Evolutionary conservation across 768 basidiomycete species (phyloP).

Genomic region (Naganishia vishniacii): DNA sequence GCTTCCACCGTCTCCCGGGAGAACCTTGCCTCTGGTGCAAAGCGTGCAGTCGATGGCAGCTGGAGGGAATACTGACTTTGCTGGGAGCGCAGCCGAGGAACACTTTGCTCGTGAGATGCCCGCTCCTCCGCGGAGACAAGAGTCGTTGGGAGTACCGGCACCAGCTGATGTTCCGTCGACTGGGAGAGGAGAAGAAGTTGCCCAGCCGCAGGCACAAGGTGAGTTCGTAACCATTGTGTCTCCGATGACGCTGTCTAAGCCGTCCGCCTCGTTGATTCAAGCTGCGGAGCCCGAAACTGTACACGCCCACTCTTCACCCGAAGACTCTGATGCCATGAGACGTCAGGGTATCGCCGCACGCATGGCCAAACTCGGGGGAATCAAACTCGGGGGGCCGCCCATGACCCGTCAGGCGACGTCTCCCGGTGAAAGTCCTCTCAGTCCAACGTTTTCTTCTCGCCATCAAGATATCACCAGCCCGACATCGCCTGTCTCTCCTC

Average conservation of each 20-base stretch:
- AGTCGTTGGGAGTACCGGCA: neutral
- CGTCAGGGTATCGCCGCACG: conserved; percentile 77
- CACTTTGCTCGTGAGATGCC: too few relatives aligned
- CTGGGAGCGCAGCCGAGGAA: too few relatives aligned
- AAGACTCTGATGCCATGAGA: conserved; percentile 53
- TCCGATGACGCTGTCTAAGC: too few relatives aligned
- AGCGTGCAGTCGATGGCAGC: too few relatives aligned
- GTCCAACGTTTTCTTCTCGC: neutral
- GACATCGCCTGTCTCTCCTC: conserved; percentile 1
- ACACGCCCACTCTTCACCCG: too few relatives aligned
- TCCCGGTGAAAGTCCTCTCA: conserved; percentile 8
- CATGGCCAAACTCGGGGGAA: conserved; percentile 88
- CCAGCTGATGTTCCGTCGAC: neutral
- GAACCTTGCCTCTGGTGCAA: conserved; percentile 31
- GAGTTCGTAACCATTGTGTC: too few relatives aligned
- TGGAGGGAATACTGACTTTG: too few relatives aligned
- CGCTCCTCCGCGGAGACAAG: conserved; percentile 8
- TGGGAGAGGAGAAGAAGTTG: neutral
- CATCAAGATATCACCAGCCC: neutral
- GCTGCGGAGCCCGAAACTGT: too few relatives aligned
- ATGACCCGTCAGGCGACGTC: conserved; percentile 32
- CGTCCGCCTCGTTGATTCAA: too few relatives aligned
- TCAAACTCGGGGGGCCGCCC: conserved; percentile 67
- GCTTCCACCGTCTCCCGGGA: conserved; percentile 11
- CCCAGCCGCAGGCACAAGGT: neutral